A percentile compares a stretch with the other conserved stretches of the same genome.
phyloP scores from a whole-genome alignment of 2,329 filamentous ascomycete species.

The Penicillium palitans region DNA sequence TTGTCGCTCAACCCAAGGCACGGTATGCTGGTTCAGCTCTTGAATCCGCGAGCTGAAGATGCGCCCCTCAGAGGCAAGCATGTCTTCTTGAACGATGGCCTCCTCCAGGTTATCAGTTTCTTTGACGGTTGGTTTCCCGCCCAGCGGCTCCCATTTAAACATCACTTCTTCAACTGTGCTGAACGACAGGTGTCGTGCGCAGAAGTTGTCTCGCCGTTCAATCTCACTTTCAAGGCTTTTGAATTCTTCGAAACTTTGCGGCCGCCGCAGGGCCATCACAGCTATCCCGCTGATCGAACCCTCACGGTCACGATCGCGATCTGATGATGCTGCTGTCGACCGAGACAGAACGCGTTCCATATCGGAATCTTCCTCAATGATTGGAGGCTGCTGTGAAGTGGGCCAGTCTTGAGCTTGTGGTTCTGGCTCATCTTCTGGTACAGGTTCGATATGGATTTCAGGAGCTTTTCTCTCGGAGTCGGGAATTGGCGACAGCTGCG shows the following conservation, averaged over 20 bases:
- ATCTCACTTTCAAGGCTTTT: slow-evolving; percentile 17
- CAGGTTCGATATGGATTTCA: slow-evolving; percentile 37
- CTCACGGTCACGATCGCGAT: slow-evolving; percentile 28
- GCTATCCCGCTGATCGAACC: slow-evolving; percentile 24
- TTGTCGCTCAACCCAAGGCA: slow-evolving; percentile 47
- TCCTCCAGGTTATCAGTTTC: slow-evolving; percentile 44
- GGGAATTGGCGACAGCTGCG: slow-evolving; percentile 8
- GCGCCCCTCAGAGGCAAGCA: slow-evolving; percentile 38
- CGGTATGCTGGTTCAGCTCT: slow-evolving; percentile 38
- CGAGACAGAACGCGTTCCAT: slow-evolving; percentile 31
- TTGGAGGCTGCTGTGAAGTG: slow-evolving; percentile 12
- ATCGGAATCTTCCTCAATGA: slow-evolving; percentile 32
- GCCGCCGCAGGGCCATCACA: slow-evolving; percentile 37
- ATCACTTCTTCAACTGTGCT: slow-evolving; percentile 50
- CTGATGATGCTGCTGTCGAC: slow-evolving; percentile 33
- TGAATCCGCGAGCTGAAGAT: slow-evolving; percentile 40
- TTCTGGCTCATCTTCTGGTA: slow-evolving; percentile 20
- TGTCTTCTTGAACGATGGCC: slow-evolving; percentile 42
- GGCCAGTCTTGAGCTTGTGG: slow-evolving; percentile 19
- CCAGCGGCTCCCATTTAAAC: slow-evolving; percentile 37
- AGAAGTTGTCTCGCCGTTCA: slow-evolving; percentile 32
- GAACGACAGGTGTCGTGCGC: slow-evolving; percentile 48
- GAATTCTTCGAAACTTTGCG: slow-evolving; percentile 40
- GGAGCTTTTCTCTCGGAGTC: slow-evolving; percentile 28
- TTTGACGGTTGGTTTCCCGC: slow-evolving; percentile 27